Percentiles rank a stretch among this genome's conserved stretches.
Evolutionary conservation across 441 rosid species (phyloP).

Genomic region (Euphorbia celastroides): DNA sequence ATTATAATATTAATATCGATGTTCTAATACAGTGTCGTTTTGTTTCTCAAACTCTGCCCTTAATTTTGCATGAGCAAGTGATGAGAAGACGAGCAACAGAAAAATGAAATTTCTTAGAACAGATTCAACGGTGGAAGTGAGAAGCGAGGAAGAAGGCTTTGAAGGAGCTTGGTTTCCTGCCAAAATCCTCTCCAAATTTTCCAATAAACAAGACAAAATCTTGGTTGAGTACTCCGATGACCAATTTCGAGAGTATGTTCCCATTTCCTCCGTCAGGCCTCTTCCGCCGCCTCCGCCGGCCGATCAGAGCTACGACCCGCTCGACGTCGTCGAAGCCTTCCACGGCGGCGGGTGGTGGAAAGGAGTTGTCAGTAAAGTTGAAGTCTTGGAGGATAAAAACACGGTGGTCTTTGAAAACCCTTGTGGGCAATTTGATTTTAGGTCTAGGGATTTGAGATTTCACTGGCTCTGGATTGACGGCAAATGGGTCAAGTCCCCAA

Average conservation of each 20-base stretch:
- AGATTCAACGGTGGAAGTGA: background rate
- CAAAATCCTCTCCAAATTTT: background rate
- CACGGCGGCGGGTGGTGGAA: slow-evolving; percentile 27
- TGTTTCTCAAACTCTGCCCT: no score
- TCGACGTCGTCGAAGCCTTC: slow-evolving; percentile 26
- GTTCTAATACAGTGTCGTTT: no score
- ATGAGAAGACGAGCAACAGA: background rate
- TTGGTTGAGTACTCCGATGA: slow-evolving; percentile 6
- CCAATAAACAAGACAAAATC: background rate
- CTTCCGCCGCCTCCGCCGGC: slow-evolving; percentile 11
- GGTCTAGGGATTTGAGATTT: slow-evolving; percentile 14
- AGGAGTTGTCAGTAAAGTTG: slow-evolving; percentile 16
- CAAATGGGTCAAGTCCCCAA: slow-evolving; percentile 15
- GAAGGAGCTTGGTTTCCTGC: background rate
- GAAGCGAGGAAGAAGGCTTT: background rate
- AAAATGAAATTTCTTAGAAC: background rate
- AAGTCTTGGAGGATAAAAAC: background rate
- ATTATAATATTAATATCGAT: no score
- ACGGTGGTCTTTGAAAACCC: slow-evolving; percentile 12
- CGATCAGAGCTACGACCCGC: background rate
- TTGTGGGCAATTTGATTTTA: slow-evolving; percentile 6
- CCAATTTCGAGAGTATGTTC: slow-evolving; percentile 8
- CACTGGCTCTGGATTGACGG: slow-evolving; percentile 20
- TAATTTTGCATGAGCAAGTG: no score
- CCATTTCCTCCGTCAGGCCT: slow-evolving; percentile 14